Evolutionary conservation across 306 rosid species (phyloP).

Genomic region (Quillaja saponaria): DNA sequence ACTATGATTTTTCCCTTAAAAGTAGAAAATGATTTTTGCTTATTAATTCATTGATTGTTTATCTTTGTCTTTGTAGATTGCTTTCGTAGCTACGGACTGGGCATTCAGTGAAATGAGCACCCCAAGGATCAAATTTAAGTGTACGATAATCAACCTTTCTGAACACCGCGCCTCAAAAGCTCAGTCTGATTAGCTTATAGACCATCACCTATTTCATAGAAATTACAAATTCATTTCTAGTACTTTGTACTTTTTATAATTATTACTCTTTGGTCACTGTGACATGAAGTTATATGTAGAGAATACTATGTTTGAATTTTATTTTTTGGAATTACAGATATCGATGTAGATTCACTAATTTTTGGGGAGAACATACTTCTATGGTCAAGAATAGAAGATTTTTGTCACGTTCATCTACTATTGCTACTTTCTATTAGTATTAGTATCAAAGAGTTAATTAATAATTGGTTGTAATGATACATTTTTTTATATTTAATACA

Average conservation of each 20-base stretch:
- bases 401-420: too few relatives aligned
- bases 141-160: constrained; percentile 36
- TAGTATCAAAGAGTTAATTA: too few relatives aligned
- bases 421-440: too few relatives aligned
- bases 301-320: constrained; percentile 32
- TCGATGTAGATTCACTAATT: constrained; percentile 43
- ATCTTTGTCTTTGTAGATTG: too few relatives aligned
- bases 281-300: constrained; percentile 44
- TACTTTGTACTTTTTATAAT: too few relatives aligned
- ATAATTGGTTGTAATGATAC: too few relatives aligned
- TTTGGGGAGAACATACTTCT: neutral
- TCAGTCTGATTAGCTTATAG: constrained; percentile 25
- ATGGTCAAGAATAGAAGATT: constrained; percentile 64
- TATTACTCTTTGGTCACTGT: constrained; percentile 1
- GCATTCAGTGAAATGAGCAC: too few relatives aligned
- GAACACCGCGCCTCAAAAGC: constrained; percentile 56
- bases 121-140: constrained; percentile 76
- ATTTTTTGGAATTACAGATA: constrained; percentile 41
- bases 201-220: constrained; percentile 7
- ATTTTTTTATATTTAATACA: too few relatives aligned
- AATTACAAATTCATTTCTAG: constrained; percentile 31
- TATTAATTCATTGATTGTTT: too few relatives aligned
- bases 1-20: too few relatives aligned
- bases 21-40: too few relatives aligned
- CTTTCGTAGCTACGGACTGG: too few relatives aligned